Conservation (phyloP, 2,329 filamentous ascomycete species). For the Phyllachora maydis region DNA sequence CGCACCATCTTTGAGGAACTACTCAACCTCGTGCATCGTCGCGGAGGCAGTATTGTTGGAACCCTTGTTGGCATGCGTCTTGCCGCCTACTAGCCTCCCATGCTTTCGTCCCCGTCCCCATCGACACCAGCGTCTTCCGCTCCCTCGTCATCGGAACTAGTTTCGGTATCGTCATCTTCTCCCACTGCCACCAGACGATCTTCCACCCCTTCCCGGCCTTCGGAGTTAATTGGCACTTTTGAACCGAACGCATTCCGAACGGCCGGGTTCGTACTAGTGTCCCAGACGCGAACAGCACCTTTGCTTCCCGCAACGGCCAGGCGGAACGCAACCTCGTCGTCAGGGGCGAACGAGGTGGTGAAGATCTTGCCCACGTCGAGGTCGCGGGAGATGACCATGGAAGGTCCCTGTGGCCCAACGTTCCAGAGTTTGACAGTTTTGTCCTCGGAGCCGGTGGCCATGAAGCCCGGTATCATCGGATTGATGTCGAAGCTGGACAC, state of each 20-base stretch:
- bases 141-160: slow-evolving; percentile 28
- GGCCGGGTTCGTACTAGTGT: slow-evolving; percentile 78
- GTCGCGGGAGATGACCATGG: slow-evolving; percentile 80
- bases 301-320: slow-evolving; percentile 89
- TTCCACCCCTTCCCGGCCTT: slow-evolving; percentile 18
- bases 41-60: no score
- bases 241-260: slow-evolving; percentile 61
- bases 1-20: no score
- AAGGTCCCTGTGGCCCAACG: slow-evolving; percentile 58
- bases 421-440: slow-evolving; percentile 97
- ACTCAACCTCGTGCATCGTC: no score
- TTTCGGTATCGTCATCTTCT: slow-evolving; percentile 44
- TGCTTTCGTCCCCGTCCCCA: slow-evolving; percentile 11
- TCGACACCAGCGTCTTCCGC: slow-evolving; percentile 20
- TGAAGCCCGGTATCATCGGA: slow-evolving; percentile 69
- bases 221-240: background rate
- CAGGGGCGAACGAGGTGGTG: slow-evolving; percentile 74
- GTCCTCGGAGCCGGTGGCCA: slow-evolving; percentile 86
- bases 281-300: slow-evolving; percentile 84
- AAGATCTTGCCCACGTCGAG: slow-evolving; percentile 83
- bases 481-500: slow-evolving; percentile 90
- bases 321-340: slow-evolving; percentile 76
- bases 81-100: slow-evolving; percentile 11
- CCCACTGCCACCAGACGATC: slow-evolving; percentile 63
- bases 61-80: no score